Percentiles rank a stretch among this genome's conserved stretches.
Evolutionary conservation across 306 rosid species (phyloP).

Genomic region (Gastrolobium villosum): DNA sequence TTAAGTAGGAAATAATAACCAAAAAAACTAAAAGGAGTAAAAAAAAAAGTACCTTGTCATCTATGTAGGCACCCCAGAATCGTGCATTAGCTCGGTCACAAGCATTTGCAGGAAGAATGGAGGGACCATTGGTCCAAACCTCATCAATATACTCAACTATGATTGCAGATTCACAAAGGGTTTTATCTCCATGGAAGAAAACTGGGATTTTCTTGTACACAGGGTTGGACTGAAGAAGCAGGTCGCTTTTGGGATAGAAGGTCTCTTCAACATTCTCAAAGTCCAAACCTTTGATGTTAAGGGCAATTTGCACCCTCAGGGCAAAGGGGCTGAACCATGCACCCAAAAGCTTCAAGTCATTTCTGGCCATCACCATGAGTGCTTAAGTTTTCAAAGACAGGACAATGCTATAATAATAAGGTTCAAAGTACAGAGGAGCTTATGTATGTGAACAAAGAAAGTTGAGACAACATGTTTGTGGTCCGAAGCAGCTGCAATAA

Average conservation of each 20-base stretch:
- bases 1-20: background rate
- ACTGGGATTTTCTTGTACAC: constrained; percentile 72
- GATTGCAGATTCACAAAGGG: constrained; percentile 65
- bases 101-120: constrained; percentile 65
- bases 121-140: constrained; percentile 56
- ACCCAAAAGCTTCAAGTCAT: constrained; percentile 57
- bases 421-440: background rate
- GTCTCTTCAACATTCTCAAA: constrained; percentile 56
- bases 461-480: background rate
- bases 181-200: constrained; percentile 56
- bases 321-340: constrained; percentile 57
- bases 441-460: background rate
- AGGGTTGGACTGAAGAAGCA: constrained; percentile 70
- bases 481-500: no score
- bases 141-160: constrained; percentile 71
- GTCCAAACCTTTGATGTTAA: constrained; percentile 58
- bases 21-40: background rate
- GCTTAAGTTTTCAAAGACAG: background rate
- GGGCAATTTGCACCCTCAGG: constrained; percentile 56
- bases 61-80: constrained; percentile 63
- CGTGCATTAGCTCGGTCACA: constrained; percentile 62
- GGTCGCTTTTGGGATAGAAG: constrained; percentile 55
- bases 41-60: constrained; percentile 63
- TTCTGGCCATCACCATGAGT: constrained; percentile 46
- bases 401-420: background rate